Conservation (phyloP, 164 flowering plant species). For the Brasenia schreberi region DNA sequence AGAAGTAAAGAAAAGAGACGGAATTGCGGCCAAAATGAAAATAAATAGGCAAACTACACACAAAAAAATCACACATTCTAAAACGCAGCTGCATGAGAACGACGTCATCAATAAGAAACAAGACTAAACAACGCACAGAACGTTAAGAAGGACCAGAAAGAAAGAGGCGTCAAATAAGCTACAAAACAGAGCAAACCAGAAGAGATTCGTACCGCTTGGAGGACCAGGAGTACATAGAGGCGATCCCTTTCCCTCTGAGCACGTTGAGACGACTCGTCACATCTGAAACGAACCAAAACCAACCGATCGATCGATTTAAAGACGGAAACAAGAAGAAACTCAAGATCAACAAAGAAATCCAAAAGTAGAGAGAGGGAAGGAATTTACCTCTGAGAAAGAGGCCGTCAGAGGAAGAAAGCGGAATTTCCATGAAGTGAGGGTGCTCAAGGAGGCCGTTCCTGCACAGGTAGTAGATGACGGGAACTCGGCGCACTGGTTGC, state of each 20-base stretch:
- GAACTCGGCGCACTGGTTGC: slow-evolving; percentile 2
- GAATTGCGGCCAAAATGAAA: too few relatives aligned
- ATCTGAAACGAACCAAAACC: slow-evolving; percentile 28
- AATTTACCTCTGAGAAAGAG: slow-evolving; percentile 13
- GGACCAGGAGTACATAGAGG: slow-evolving; percentile 83
- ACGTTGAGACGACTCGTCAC: slow-evolving; percentile 59
- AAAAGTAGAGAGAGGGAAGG: background rate
- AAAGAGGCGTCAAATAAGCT: background rate
- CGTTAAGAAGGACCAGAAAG: background rate
- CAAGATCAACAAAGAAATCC: background rate
- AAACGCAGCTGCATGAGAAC: background rate
- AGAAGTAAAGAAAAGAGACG: too few relatives aligned
- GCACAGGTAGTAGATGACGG: slow-evolving; percentile 6
- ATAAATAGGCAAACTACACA: background rate
- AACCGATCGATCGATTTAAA: background rate
- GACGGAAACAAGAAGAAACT: background rate
- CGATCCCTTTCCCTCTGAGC: slow-evolving; percentile 80
- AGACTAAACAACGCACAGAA: background rate
- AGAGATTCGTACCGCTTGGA: slow-evolving; percentile 33
- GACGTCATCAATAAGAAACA: background rate
- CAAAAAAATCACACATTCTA: background rate
- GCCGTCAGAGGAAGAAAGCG: slow-evolving; percentile 5
- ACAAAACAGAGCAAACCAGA: too few relatives aligned
- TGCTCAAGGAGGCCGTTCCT: slow-evolving; percentile 8
- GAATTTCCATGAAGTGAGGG: slow-evolving; percentile 8